A percentile compares a stretch with the other conserved stretches of the same genome.
Evolutionary conservation across 495 filamentous ascomycete species (phyloP).

Genomic region (Hypoxylon subgilvum): DNA sequence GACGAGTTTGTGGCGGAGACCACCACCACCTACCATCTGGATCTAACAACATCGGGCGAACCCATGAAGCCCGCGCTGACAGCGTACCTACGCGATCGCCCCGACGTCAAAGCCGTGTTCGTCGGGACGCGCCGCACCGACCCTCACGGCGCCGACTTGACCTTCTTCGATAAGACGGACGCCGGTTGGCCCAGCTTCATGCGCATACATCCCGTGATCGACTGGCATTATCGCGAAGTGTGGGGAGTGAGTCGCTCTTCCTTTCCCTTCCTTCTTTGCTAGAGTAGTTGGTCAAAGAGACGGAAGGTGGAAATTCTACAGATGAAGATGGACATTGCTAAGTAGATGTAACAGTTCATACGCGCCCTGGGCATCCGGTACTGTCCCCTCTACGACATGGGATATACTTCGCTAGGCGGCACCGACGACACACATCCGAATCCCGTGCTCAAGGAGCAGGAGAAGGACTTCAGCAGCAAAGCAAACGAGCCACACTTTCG

Average conservation of each 20-base stretch:
- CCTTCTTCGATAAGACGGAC: conserved; percentile 85
- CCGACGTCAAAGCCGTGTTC: conserved; percentile 78
- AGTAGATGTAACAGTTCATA: conserved; percentile 66
- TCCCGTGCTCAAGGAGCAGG: conserved; percentile 66
- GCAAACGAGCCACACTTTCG: conserved; percentile 57
- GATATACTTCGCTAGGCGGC: conserved; percentile 87
- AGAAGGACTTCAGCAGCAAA: conserved; percentile 31
- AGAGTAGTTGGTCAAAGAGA: no score
- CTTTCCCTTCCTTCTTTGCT: not conserved
- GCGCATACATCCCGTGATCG: conserved; percentile 91
- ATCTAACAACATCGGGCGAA: conserved; percentile 76
- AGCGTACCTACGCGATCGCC: conserved; percentile 69
- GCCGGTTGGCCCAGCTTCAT: conserved; percentile 90
- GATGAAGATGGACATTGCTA: no score
- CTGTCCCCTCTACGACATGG: conserved; percentile 81
- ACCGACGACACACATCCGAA: conserved; percentile 91
- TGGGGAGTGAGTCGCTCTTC: conserved; percentile 69
- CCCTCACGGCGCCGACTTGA: conserved; percentile 80
- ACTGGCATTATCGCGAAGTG: conserved; percentile 96
- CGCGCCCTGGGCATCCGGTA: conserved; percentile 77
- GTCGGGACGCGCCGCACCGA: conserved; percentile 92
- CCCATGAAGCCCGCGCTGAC: conserved; percentile 81
- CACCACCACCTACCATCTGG: conserved; percentile 70
- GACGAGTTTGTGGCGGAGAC: conserved; percentile 79
- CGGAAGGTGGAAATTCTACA: no score